A percentile compares a stretch with the other conserved stretches of the same genome.
phyloP scores from a whole-genome alignment of 2,329 filamentous ascomycete species.

The Colletotrichum sp. region DNA sequence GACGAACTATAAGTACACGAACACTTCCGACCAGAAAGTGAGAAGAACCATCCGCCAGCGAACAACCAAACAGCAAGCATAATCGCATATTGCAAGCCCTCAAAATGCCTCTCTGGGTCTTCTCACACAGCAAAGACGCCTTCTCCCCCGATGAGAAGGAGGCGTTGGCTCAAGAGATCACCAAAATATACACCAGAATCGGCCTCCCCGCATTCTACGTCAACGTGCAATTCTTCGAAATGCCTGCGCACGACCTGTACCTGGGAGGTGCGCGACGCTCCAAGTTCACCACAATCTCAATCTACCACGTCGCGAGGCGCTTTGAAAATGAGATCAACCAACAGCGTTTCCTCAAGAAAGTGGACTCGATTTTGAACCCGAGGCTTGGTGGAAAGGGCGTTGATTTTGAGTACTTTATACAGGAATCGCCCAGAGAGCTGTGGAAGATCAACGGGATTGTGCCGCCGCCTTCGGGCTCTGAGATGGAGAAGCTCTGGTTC shows the following conservation, averaged over 20 bases:
- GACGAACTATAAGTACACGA: neutral
- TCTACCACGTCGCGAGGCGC: neutral
- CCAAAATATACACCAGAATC: neutral
- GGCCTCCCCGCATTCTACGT: neutral
- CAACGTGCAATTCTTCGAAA: neutral
- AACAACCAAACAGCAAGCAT: neutral
- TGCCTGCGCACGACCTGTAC: neutral
- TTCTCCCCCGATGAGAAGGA: neutral
- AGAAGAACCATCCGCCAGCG: neutral
- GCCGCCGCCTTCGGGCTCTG: neutral
- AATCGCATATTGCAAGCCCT: neutral
- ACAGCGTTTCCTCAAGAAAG: neutral
- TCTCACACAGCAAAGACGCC: neutral
- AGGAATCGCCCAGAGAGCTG: neutral
- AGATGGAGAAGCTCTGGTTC: neutral
- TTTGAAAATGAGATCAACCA: neutral
- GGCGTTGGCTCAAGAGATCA: neutral
- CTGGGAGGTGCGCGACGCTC: neutral
- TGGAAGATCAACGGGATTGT: neutral
- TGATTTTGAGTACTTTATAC: neutral
- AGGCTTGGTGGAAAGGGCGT: neutral
- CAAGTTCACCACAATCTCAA: neutral
- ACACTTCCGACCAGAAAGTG: neutral
- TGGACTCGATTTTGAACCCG: neutral
- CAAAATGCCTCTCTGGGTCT: neutral